A percentile compares a stretch with the other conserved stretches of the same genome.
Conservation (phyloP, 2,329 filamentous ascomycete species). For the Claviceps lovelessii region DNA sequence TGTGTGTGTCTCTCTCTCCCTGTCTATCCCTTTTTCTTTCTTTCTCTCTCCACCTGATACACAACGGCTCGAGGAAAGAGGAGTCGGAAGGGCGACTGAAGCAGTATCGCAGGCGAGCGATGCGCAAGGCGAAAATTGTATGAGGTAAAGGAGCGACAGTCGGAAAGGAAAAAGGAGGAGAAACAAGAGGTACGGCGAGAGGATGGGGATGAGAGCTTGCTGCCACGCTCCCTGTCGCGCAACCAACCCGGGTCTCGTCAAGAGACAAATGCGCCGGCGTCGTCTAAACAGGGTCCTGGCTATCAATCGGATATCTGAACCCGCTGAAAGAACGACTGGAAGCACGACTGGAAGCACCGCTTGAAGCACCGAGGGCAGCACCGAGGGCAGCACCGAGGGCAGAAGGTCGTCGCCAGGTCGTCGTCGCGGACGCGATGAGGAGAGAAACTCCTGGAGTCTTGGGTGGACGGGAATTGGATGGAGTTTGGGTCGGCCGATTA, state of each 20-base stretch:
- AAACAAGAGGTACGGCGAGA: background rate
- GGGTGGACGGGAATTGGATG: background rate
- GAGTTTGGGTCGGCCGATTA: background rate
- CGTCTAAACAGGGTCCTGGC: background rate
- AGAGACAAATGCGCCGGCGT: background rate
- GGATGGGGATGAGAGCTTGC: background rate
- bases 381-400: background rate
- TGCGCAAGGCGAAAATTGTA: background rate
- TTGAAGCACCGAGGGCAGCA: background rate
- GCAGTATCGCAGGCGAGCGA: background rate
- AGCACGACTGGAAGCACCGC: background rate
- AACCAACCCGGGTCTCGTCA: background rate
- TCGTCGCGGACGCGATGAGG: background rate
- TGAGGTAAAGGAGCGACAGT: background rate
- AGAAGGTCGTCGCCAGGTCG: background rate
- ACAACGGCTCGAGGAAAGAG: background rate
- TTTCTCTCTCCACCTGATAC: background rate
- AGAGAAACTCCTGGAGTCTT: background rate
- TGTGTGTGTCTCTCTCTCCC: background rate
- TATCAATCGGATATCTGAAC: background rate
- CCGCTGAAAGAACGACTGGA: no score
- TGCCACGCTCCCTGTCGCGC: background rate
- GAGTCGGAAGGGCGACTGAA: background rate
- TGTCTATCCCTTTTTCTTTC: background rate
- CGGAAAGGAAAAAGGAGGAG: background rate